phyloP scores from a whole-genome alignment of 73 alveolate species.

The Diophrys sp. region DNA sequence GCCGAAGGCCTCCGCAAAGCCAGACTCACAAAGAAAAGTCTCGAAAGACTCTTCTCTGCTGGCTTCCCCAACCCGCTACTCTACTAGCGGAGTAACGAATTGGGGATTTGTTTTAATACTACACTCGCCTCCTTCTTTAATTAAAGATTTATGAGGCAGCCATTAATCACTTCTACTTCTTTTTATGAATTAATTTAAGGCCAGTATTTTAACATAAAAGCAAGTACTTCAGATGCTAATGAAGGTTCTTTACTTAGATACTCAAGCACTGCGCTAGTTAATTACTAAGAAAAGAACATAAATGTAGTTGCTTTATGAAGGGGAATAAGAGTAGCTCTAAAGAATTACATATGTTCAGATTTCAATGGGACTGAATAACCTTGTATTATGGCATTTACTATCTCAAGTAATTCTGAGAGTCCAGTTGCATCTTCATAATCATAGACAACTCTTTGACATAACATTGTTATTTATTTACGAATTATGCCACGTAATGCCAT shows the following conservation, averaged over 20 bases:
- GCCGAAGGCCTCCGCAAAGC: too few species aligned
- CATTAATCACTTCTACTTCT: too few species aligned
- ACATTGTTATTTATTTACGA: constrained; percentile 64
- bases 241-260: constrained; percentile 71
- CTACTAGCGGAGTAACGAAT: too few species aligned
- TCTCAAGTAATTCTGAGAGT: constrained; percentile 78
- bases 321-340: constrained; percentile 70
- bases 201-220: constrained; percentile 77
- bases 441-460: constrained; percentile 64
- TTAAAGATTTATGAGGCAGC: too few species aligned
- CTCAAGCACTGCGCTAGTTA: constrained; percentile 66
- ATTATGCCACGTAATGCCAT: constrained; percentile 70
- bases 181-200: constrained; percentile 80
- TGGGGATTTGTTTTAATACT: too few species aligned
- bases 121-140: too few species aligned
- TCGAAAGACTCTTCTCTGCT: too few species aligned
- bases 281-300: constrained; percentile 63
- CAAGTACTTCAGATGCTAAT: constrained; percentile 53
- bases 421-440: constrained; percentile 81
- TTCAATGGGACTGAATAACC: constrained; percentile 84
- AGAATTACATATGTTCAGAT: constrained; percentile 81
- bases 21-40: too few species aligned
- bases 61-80: too few species aligned
- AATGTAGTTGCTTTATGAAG: constrained; percentile 75
- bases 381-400: constrained; percentile 74